Evolutionary conservation across 805 yeast genomes (phyloP).

Genomic region (Ogataea degrootiae): DNA sequence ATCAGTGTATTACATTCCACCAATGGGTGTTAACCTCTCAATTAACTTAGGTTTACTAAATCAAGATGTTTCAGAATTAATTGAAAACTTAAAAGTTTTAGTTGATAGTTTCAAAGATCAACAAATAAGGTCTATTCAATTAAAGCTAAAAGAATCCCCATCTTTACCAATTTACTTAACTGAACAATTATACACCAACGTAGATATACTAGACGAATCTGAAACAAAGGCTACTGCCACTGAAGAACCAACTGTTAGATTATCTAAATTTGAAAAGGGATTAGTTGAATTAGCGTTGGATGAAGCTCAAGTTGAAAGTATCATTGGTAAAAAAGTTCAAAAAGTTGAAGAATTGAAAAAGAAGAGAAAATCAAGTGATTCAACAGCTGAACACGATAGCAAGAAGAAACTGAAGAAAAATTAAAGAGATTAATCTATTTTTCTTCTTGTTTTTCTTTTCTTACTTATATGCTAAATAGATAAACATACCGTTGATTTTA

Average conservation of each 20-base stretch:
- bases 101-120: constrained; percentile 39
- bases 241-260: constrained; percentile 34
- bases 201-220: constrained; percentile 40
- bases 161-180: constrained; percentile 78
- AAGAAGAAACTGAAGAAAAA: constrained; percentile 2
- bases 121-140: constrained; percentile 51
- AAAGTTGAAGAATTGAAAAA: constrained; percentile 27
- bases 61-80: constrained; percentile 44
- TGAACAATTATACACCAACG: constrained; percentile 47
- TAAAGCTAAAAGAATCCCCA: constrained; percentile 72
- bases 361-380: constrained; percentile 8
- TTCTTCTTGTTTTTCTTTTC: too few relatives aligned
- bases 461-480: too few relatives aligned
- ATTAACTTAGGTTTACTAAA: constrained; percentile 60
- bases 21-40: constrained; percentile 66
- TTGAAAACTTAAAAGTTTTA: constrained; percentile 57
- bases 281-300: constrained; percentile 77
- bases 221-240: constrained; percentile 19
- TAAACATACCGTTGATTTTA: too few relatives aligned
- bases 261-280: constrained; percentile 66
- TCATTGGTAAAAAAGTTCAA: constrained; percentile 54
- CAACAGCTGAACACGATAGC: not conserved
- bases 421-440: too few relatives aligned
- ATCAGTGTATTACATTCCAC: constrained; percentile 59
- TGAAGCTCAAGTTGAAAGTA: constrained; percentile 58